Conservation (phyloP, 805 yeast genomes). For the Lipomyces yamanashiensis region DNA sequence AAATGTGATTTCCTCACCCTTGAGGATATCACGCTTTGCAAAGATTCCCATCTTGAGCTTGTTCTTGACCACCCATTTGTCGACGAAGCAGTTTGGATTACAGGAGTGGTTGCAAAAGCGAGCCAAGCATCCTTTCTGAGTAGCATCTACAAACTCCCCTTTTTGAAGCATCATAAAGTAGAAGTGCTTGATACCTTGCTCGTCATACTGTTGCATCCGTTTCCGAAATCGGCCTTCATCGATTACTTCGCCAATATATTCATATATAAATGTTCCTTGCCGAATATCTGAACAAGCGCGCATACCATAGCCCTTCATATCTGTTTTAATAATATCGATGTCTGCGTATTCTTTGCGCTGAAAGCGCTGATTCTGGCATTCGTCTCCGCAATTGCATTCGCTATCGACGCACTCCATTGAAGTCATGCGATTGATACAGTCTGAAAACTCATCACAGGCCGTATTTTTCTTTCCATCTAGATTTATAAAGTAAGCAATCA, state of each 20-base stretch:
- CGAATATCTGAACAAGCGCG: constrained; percentile 65
- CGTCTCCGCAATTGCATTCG: constrained; percentile 71
- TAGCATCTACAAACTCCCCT: constrained; percentile 94
- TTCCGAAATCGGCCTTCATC: constrained; percentile 75
- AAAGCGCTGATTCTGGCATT: constrained; percentile 87
- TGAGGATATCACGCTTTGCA: constrained; percentile 69
- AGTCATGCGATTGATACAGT: constrained; percentile 90
- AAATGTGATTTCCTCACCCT: constrained; percentile 90
- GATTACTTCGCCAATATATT: constrained; percentile 92
- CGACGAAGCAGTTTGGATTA: constrained; percentile 91
- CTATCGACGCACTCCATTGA: constrained; percentile 86
- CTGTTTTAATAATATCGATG: constrained; percentile 83
- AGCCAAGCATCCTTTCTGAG: constrained; percentile 83
- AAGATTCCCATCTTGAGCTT: constrained; percentile 93
- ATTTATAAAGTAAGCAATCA: background rate
- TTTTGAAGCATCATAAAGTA: constrained; percentile 85
- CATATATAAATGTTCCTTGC: constrained; percentile 77
- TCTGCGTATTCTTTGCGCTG: constrained; percentile 74
- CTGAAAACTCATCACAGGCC: constrained; percentile 86
- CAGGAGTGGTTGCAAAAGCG: constrained; percentile 95
- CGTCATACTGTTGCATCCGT: constrained; percentile 76
- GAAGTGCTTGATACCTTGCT: constrained; percentile 87
- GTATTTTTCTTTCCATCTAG: constrained; percentile 50
- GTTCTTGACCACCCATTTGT: constrained; percentile 95
- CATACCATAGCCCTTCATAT: constrained; percentile 86